Conservation (phyloP, 805 yeast species). For the Suhomyces canberraensis region DNA sequence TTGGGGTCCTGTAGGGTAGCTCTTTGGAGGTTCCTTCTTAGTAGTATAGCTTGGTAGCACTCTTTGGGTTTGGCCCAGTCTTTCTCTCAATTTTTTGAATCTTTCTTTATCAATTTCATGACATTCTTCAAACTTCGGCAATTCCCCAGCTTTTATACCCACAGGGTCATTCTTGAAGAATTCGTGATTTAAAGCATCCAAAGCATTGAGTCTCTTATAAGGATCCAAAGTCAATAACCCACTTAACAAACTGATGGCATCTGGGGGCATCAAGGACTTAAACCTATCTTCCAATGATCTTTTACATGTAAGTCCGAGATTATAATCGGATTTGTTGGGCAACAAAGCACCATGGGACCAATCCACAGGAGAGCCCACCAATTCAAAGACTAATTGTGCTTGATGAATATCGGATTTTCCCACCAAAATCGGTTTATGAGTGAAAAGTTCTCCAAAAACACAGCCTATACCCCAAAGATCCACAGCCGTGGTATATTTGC, state of each 20-base stretch:
- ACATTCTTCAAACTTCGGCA: constrained; percentile 76
- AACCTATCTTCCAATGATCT: constrained; percentile 52
- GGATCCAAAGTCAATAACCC: constrained; percentile 73
- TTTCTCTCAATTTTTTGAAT: constrained; percentile 43
- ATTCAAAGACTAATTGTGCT: constrained; percentile 71
- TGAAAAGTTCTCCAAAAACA: constrained; percentile 87
- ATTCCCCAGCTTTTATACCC: constrained; percentile 51
- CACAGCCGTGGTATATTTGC: constrained; percentile 86
- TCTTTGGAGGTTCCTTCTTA: no score
- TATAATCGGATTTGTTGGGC: constrained; percentile 51
- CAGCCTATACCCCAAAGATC: constrained; percentile 99
- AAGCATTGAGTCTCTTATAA: constrained; percentile 67
- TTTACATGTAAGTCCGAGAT: constrained; percentile 42
- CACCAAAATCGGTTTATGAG: constrained; percentile 74
- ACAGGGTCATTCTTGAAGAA: constrained; percentile 69
- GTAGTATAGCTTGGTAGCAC: no score
- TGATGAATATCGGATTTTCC: constrained; percentile 89
- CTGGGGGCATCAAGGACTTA: constrained; percentile 35
- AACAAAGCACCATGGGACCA: constrained; percentile 62
- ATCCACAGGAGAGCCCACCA: constrained; percentile 75
- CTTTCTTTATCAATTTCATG: constrained; percentile 81
- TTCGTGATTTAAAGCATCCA: constrained; percentile 66
- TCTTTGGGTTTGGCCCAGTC: no score
- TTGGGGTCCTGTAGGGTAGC: no score
- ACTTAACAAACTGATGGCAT: constrained; percentile 55